phyloP scores from a whole-genome alignment of 2,329 filamentous ascomycete species.

The Botrytis byssoidea region DNA sequence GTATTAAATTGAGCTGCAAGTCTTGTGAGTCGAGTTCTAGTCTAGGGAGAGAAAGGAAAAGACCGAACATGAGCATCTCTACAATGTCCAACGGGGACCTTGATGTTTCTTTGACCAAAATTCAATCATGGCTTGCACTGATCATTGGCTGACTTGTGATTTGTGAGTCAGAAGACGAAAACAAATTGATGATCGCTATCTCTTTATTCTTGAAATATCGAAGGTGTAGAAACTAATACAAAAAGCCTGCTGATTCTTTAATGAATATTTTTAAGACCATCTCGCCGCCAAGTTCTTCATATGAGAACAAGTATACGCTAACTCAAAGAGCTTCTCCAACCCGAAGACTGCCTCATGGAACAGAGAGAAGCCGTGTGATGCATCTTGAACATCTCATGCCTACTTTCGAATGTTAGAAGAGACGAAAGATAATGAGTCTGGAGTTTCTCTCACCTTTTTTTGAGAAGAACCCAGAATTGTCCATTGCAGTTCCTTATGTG shows the following conservation, averaged over 20 bases:
- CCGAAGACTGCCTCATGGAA: background rate
- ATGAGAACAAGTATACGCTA: background rate
- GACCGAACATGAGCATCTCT: background rate
- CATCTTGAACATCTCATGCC: background rate
- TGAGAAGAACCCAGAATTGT: background rate
- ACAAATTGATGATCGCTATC: background rate
- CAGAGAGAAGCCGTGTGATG: background rate
- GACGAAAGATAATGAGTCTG: background rate
- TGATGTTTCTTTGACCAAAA: background rate
- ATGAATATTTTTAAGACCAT: background rate
- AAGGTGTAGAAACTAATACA: background rate
- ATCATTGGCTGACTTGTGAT: background rate
- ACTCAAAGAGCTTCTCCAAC: background rate
- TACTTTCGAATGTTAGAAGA: background rate
- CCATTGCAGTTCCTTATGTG: background rate
- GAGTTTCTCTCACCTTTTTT: background rate
- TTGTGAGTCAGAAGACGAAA: background rate
- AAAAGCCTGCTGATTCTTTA: background rate
- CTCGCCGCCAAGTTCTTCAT: background rate
- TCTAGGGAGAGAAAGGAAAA: background rate
- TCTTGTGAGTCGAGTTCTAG: background rate
- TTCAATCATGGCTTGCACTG: background rate
- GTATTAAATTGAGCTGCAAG: background rate
- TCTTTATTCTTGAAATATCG: background rate
- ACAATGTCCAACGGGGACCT: background rate